Evolutionary conservation across 2,329 filamentous ascomycete genomes (phyloP), one percentile per base, ranked within the genome.

Genomic region (Xenoacremonium recifei): DNA sequence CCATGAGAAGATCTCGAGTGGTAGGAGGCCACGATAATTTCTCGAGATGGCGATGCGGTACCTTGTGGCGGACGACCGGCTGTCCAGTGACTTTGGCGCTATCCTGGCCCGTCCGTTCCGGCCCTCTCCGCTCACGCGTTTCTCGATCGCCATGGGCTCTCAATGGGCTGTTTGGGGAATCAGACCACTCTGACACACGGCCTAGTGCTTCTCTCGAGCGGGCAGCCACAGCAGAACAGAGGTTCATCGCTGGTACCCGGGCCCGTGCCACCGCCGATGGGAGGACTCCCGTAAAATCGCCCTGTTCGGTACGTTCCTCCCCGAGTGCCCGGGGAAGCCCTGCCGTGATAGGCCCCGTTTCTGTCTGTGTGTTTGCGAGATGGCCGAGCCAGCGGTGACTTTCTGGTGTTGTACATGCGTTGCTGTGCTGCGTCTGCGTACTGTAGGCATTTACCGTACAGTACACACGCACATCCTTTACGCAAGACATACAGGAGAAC

Each of bases 91-190:
- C 52, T 18, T 43, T 1, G 3, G 25, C 7, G 7, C 37, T 52
- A 54, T 50, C 48, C 6, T 42, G 39, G 40, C 29, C 40, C 29
- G 43, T 53, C 44, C 49, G 51, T 57, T 29, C 51, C 54, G 54
- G 54, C 51, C 50, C 50, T 47, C 51, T 50, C 54, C 54, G 54
- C 54, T 57, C 54, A 57, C 51, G 54, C 51, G 53, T 51, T 55
- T 48, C 32, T 51, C 42, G 32, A 34, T 35, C 35, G 23, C 39
- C 51, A 44, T 45, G 37, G 35, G 33, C 38, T 42, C 19, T 42
- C 19, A 54, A 57, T 57, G 54, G 54, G 51, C 54, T 57, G 54
- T 57, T 57, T 32, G 38, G 38, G 30, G 25, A 16, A 55, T 57
- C 54, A 55, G 54, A 39, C 54, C 54, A 57, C 48, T 55, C 42